These are phyloP conservation scores for Linum lewisii DNA, from an alignment of 345 rosid genomes.

Conservation along the genomic window DNA sequence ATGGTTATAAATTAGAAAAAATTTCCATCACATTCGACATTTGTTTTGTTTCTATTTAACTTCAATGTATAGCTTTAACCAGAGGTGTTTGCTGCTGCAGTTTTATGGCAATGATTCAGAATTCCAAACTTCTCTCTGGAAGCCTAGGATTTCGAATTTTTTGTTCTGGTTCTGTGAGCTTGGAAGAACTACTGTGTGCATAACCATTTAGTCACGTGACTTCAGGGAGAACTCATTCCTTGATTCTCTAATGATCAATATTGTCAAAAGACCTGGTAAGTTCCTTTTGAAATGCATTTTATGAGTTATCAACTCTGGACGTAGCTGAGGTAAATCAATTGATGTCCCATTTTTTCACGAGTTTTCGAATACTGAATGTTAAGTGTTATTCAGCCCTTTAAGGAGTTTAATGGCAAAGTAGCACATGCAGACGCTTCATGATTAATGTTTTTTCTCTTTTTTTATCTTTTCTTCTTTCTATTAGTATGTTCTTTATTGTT, in stretches of 20 bases:
- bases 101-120: not conserved
- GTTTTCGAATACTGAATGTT: not conserved
- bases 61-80: not conserved
- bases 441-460: too few relatives aligned
- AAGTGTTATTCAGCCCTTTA: not conserved
- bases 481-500: too few relatives aligned
- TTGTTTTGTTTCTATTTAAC: not conserved
- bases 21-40: not conserved
- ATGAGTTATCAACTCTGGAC: not conserved
- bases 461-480: too few relatives aligned
- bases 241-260: not conserved
- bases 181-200: not conserved
- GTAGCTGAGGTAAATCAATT: not conserved
- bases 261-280: not conserved
- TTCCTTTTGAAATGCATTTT: not conserved
- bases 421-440: too few relatives aligned
- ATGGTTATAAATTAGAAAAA: not conserved
- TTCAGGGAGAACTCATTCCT: not conserved
- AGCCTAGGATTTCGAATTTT: not conserved
- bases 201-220: not conserved
- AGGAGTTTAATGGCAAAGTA: too few relatives aligned
- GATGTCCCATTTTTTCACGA: not conserved
- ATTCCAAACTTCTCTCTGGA: not conserved
- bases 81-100: not conserved
- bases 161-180: not conserved